phyloP scores from a whole-genome alignment of 139 green algal genomes.

The Closterium sp. region DNA sequence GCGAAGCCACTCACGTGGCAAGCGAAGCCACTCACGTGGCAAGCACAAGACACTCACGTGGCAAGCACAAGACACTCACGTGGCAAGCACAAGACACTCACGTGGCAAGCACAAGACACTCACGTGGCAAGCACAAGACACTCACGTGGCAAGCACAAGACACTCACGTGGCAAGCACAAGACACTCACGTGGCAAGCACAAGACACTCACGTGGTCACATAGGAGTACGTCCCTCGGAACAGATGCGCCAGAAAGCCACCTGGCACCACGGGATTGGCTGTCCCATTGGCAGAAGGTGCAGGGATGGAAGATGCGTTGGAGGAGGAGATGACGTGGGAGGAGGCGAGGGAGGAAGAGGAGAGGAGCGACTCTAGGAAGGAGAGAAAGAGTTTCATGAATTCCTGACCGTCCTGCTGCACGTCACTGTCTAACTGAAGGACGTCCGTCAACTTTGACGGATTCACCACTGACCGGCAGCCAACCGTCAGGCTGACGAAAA shows the following conservation, averaged over 20 bases:
- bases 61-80: no score
- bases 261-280: constrained; percentile 32
- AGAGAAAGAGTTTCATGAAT: constrained; percentile 91
- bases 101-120: no score
- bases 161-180: no score
- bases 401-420: constrained; percentile 90
- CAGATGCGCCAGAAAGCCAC: constrained; percentile 58
- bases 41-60: no score
- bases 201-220: constrained; percentile 57
- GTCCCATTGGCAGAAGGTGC: neutral
- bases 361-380: constrained; percentile 70
- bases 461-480: constrained; percentile 61
- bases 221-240: constrained; percentile 75
- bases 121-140: no score
- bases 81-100: no score
- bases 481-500: constrained; percentile 70
- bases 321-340: neutral
- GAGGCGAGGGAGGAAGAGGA: neutral
- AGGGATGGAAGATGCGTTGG: neutral
- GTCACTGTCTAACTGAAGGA: constrained; percentile 72
- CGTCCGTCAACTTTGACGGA: constrained; percentile 63
- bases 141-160: no score
- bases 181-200: no score
- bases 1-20: constrained; percentile 30
- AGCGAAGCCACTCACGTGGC: no score